Base-by-base conservation (phyloP, 768 basidiomycete species). In the Russula vinacea region DNA sequence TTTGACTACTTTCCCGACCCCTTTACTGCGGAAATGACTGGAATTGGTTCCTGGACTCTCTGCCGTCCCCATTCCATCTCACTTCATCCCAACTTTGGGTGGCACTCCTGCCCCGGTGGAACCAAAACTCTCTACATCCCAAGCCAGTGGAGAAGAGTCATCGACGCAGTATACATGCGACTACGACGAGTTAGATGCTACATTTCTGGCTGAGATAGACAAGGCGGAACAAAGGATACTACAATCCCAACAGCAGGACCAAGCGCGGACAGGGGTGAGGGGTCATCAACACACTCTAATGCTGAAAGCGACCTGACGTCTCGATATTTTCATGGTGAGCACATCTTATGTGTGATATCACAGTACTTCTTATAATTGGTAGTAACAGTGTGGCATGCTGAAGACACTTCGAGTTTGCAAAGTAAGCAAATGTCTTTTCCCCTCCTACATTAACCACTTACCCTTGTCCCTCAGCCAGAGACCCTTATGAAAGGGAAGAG, bases 1-100 rank as follows among this genome's bases (percentile, higher is more conserved):
- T 88, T 81, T 62, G 83, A 83, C 67, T 68, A 73, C 57, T 62
- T 84, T 37, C 80, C 79, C 0, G 85, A 87, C 69, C 79, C 81
- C 26, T 82, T 86, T 62, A 78, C 78, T 3, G 79, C 4, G 79
- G 78, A 17, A 51, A 84, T 24, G 77, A 80, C 66, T 82, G 80
- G 77, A 83, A 32, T 77, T 62, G 13, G 61, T 77, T 24, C 73
- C 78, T 10, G 74, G 58, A 57, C 72, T 77, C 50, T 60, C 62
- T n/a, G 6, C 19, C 6, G n/a, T 53, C 45, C 29, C 54, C 19
- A 26, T 50, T 44, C 6, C 51, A 35, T 39, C 35, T 8, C 53
- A 39, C 3, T 24, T 51, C 5, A 19, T 11, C 33, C 39, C 52
- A 24, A 42, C 29, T 22, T 47, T 58, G 17, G 7, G 17, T 35